A percentile compares a stretch with the other conserved stretches of the same genome.
phyloP scores from a whole-genome alignment of 2,329 filamentous ascomycete genomes.

The Colletotrichum tamarilloi region DNA sequence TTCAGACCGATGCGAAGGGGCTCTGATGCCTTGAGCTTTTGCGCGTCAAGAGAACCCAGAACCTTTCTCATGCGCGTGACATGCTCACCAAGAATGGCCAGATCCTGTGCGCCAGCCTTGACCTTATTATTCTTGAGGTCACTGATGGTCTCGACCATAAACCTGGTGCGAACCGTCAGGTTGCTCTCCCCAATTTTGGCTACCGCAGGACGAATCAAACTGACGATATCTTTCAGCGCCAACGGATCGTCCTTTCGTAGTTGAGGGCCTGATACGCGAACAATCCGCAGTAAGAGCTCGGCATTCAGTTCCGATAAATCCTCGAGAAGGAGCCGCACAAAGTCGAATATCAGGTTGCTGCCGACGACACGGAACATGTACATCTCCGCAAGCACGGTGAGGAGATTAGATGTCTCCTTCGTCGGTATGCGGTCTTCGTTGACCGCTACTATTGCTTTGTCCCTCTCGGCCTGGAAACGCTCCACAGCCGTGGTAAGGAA shows the following conservation, averaged over 20 bases:
- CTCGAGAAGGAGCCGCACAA: slow-evolving; percentile 80
- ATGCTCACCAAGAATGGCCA: slow-evolving; percentile 81
- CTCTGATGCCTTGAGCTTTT: slow-evolving; percentile 77
- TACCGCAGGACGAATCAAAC: slow-evolving; percentile 79
- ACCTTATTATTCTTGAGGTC: slow-evolving; percentile 94
- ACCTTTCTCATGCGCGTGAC: slow-evolving; percentile 90
- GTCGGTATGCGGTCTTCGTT: slow-evolving; percentile 43
- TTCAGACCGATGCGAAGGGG: slow-evolving; percentile 83
- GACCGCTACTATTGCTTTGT: slow-evolving; percentile 49
- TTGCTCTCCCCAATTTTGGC: slow-evolving; percentile 74
- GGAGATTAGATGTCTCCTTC: slow-evolving; percentile 79
- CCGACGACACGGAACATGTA: slow-evolving; percentile 94
- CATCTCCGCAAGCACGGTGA: slow-evolving; percentile 85
- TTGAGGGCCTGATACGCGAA: slow-evolving; percentile 84
- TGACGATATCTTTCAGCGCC: slow-evolving; percentile 88
- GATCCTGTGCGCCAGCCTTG: slow-evolving; percentile 78
- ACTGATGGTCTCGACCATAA: slow-evolving; percentile 97
- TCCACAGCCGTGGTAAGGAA: slow-evolving; percentile 83
- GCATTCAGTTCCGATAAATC: slow-evolving; percentile 87
- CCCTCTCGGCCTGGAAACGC: slow-evolving; percentile 76
- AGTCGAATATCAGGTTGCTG: slow-evolving; percentile 88
- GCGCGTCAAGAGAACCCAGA: slow-evolving; percentile 78
- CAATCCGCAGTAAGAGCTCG: slow-evolving; percentile 85
- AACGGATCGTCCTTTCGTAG: slow-evolving; percentile 90
- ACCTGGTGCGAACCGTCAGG: slow-evolving; percentile 88